Conservation (phyloP, 768 basidiomycete species). For the Pulveroboletus sp. region DNA sequence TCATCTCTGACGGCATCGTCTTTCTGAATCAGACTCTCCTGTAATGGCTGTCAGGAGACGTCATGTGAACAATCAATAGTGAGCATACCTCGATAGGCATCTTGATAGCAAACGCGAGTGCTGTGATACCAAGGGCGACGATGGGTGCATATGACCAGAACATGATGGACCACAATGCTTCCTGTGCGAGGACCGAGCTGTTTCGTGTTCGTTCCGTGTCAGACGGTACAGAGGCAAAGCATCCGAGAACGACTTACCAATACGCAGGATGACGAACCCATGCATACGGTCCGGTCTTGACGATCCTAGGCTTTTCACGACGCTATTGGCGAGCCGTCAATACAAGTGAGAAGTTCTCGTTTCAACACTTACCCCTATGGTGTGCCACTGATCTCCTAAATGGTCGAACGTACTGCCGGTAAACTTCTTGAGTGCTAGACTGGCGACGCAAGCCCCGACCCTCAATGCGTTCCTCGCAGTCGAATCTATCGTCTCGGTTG, state of each 20-base stretch:
- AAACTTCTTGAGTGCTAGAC: conserved; percentile 4
- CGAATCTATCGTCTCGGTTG: conserved; percentile 4
- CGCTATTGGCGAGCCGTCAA: conserved; percentile 14
- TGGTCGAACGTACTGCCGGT: not conserved
- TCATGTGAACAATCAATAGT: not conserved
- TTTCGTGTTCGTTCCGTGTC: not conserved
- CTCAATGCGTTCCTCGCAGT: conserved; percentile 13
- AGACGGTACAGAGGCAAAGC: not conserved
- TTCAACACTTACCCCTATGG: conserved; percentile 19
- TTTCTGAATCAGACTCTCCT: conserved; percentile 29
- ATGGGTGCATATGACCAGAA: conserved; percentile 32
- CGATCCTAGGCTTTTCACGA: conserved; percentile 29
- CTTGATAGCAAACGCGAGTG: conserved; percentile 25
- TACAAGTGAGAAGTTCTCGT: too few species aligned
- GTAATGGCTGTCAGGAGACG: not conserved
- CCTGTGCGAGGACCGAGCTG: conserved; percentile 19
- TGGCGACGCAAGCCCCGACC: conserved; percentile 18
- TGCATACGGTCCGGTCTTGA: conserved; percentile 32
- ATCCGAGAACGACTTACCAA: conserved; percentile 13
- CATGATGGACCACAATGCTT: conserved; percentile 21
- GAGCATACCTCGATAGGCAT: conserved; percentile 30
- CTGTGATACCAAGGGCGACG: conserved; percentile 14
- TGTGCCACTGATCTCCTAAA: conserved; percentile 29
- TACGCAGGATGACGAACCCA: conserved; percentile 34
- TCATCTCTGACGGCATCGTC: conserved; percentile 19